Evolutionary conservation across 2,329 filamentous ascomycete genomes (phyloP).

Genomic region (Aspergillus phoenicis): DNA sequence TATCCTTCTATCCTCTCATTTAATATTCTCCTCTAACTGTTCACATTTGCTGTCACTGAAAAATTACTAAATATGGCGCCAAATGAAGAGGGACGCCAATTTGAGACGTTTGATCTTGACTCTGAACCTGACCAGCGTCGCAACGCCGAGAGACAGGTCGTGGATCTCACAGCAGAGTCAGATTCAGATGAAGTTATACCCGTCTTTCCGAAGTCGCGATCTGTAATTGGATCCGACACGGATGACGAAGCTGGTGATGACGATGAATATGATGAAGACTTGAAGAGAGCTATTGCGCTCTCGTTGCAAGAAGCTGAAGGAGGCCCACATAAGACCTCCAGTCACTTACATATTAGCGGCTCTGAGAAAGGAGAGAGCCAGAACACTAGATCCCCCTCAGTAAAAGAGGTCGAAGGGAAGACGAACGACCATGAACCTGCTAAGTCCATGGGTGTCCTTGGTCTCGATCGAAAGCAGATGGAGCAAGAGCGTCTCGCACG

Average conservation of each 20-base stretch:
- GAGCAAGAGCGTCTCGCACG: slow-evolving; percentile 79
- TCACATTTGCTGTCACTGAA: background rate
- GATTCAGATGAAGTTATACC: slow-evolving; percentile 31
- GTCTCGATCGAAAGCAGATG: slow-evolving; percentile 78
- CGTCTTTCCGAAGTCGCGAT: slow-evolving; percentile 32
- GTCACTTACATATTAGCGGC: background rate
- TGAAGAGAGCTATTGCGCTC: slow-evolving; percentile 39
- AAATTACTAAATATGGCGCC: slow-evolving; percentile 7
- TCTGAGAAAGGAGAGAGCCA: background rate
- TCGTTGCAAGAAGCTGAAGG: slow-evolving; percentile 32
- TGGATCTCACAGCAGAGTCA: slow-evolving; percentile 40
- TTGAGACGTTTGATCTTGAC: background rate
- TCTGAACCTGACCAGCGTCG: background rate
- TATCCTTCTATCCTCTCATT: background rate
- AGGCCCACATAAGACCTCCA: slow-evolving; percentile 8
- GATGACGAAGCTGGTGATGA: slow-evolving; percentile 23
- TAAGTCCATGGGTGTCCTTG: slow-evolving; percentile 44
- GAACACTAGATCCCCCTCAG: background rate
- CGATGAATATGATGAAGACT: slow-evolving; percentile 36
- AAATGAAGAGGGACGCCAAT: slow-evolving; percentile 3
- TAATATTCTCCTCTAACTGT: background rate
- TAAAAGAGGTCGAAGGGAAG: background rate
- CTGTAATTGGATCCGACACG: slow-evolving; percentile 30
- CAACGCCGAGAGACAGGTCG: slow-evolving; percentile 18
- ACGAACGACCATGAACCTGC: background rate